Evolutionary conservation across 768 basidiomycete species (phyloP).

Genomic region (Suillus spraguei): DNA sequence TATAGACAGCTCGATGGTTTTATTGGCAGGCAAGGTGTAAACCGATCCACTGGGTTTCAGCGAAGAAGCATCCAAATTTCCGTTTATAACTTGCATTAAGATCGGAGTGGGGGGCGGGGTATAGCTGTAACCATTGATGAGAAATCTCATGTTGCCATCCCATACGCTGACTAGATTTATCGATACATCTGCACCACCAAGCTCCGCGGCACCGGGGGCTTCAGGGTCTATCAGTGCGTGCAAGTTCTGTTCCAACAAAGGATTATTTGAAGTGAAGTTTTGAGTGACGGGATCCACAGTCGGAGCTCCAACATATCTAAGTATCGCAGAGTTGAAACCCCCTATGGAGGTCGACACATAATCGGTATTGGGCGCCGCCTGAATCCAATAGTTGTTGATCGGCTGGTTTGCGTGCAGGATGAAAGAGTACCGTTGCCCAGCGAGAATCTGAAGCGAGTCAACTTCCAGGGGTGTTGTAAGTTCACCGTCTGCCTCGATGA

Average conservation of each 20-base stretch:
- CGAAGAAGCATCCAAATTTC: slow-evolving; percentile 10
- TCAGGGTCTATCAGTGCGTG: slow-evolving; percentile 18
- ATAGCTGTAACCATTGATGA: slow-evolving; percentile 19
- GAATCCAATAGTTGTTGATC: slow-evolving; percentile 42
- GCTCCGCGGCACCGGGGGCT: slow-evolving; percentile 15
- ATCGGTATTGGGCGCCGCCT: too few species aligned
- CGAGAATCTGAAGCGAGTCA: slow-evolving; percentile 35
- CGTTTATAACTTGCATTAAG: slow-evolving; percentile 26
- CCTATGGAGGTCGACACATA: slow-evolving; percentile 39
- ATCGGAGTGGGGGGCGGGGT: slow-evolving; percentile 20
- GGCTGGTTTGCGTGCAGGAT: slow-evolving; percentile 41
- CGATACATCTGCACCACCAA: slow-evolving; percentile 20
- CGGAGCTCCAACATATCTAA: slow-evolving; percentile 20
- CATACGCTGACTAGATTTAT: slow-evolving; percentile 19
- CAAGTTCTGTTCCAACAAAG: slow-evolving; percentile 23
- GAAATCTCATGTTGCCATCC: slow-evolving; percentile 18
- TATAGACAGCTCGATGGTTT: slow-evolving; percentile 19
- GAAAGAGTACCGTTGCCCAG: slow-evolving; percentile 49
- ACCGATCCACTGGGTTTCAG: slow-evolving; percentile 19
- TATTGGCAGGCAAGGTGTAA: slow-evolving; percentile 19
- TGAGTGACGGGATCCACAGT: slow-evolving; percentile 16
- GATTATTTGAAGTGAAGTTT: too few species aligned
- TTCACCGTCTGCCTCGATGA: slow-evolving; percentile 45
- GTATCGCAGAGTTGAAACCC: slow-evolving; percentile 15
- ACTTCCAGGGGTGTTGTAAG: slow-evolving; percentile 40